These are phyloP conservation scores for Phytophthora pluvialis DNA, from an alignment of 352 stramenopile genomes.

Conservation along the genomic window DNA sequence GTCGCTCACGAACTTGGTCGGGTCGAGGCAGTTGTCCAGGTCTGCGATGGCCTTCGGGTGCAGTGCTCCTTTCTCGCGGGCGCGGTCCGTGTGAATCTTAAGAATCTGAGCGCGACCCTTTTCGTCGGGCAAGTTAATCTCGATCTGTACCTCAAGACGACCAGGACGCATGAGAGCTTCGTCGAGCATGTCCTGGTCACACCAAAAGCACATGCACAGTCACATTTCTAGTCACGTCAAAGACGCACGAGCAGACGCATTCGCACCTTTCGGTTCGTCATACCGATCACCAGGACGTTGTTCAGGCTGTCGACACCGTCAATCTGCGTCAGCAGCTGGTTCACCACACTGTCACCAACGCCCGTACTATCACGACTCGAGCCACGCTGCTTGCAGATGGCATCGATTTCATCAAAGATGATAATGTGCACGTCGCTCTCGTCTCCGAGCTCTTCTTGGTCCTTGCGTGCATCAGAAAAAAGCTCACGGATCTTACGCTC, in stretches of 20 bases:
- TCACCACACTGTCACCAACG: constrained; percentile 98
- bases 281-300: constrained; percentile 99
- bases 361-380: constrained; percentile 94
- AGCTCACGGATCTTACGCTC: constrained; percentile 99
- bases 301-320: constrained; percentile 99
- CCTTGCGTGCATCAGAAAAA: constrained; percentile 94
- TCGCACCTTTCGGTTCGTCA: constrained; percentile 98
- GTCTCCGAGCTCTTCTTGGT: constrained; percentile 93
- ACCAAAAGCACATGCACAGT: constrained; percentile 10
- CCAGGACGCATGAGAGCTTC: constrained; percentile 98
- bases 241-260: background rate
- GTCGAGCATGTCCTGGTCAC: constrained; percentile 88
- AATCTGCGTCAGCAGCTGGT: constrained; percentile 99
- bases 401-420: constrained; percentile 99
- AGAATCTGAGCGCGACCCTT: constrained; percentile 97
- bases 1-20: constrained; percentile 63
- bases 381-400: constrained; percentile 98
- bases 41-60: constrained; percentile 78
- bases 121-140: constrained; percentile 98
- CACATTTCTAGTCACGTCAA: background rate
- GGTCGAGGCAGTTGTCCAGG: constrained; percentile 75
- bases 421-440: constrained; percentile 99
- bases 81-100: constrained; percentile 97
- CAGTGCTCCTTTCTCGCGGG: constrained; percentile 75
- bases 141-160: constrained; percentile 99